Base-by-base conservation (phyloP, 2,329 filamentous ascomycete species). In the Meredithiella fracta region DNA sequence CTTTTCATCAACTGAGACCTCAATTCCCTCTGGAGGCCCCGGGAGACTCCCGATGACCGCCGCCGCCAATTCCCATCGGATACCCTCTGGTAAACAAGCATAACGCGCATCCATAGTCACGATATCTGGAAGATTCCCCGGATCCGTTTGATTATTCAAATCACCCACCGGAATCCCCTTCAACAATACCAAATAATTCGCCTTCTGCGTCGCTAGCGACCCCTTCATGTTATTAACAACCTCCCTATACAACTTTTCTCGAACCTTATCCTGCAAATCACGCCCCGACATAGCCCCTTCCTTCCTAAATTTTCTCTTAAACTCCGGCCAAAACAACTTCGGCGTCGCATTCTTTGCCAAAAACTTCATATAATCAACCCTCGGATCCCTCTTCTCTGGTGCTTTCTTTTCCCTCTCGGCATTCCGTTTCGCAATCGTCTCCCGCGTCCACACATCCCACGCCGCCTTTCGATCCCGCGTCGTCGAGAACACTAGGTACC, bases 241-340 rank as follows among this genome's bases (percentile, higher is more conserved):
- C 58, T 92, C 86, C 56, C 86, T 77, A 65, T 91, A 94, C 54
- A 79, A 73, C 68, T 85, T 89, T 65, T 94, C 87, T 34, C 84
- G 77, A 54, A 91, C 86, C 66, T 84, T 87, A 63, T 91, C 87
- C 34, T 73, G 70, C 23, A 90, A 72, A 53, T 74, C 77, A 29
- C 78, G 72, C 58, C 91, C 85, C 59, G 83, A 85, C 85, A 98
- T 89, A 54, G 82, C 77, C 0, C 78, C 68, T 60, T 94, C 89
- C 61, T 85, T 90, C 61, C 84, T 85, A 68, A 81, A 92, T 66
- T 96, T 98, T 34, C 92, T 77, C 63, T 86, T 88, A 69, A 98
- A 98, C 66, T 98, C 92, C 0, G 87, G 84, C 92, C 92, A 98
- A 73, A 94, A 98, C 1, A 98, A 75, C 69, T 95, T 97, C 0